These are phyloP conservation scores for Mycena leptocephala DNA, from an alignment of 768 basidiomycete genomes.

Conservation along the genomic window DNA sequence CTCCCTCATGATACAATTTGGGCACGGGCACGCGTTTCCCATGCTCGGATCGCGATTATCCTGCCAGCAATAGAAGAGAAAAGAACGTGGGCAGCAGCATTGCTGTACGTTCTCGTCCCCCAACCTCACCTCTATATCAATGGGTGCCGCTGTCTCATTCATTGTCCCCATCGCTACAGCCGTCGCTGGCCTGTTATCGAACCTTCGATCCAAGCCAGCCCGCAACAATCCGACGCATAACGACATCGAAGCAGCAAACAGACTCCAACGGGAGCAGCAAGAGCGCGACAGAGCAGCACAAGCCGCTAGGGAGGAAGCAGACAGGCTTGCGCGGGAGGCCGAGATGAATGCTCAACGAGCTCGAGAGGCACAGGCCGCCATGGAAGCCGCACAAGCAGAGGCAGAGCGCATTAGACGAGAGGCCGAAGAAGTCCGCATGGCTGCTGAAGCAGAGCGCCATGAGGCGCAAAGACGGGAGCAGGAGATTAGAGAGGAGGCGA, in stretches of 20 bases:
- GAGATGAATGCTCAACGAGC: constrained; percentile 9
- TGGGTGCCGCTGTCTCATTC: no score
- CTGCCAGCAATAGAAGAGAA: no score
- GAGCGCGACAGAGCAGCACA: constrained; percentile 12
- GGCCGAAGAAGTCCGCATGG: neutral
- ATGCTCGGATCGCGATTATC: no score
- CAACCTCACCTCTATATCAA: no score
- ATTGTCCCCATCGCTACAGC: neutral
- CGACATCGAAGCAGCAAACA: constrained; percentile 8
- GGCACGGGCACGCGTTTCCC: no score
- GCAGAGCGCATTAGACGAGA: constrained; percentile 2
- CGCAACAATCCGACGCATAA: neutral
- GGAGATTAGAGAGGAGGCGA: constrained; percentile 16
- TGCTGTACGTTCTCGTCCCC: no score
- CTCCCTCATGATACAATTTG: no score
- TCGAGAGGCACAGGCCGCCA: constrained; percentile 11
- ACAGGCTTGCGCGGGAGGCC: constrained; percentile 4
- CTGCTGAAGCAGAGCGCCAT: constrained; percentile 9
- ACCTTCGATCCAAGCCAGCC: neutral
- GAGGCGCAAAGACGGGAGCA: constrained; percentile 13
- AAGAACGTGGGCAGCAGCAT: no score
- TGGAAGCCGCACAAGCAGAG: constrained; percentile 16
- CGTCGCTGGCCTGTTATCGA: neutral
- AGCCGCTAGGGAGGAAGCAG: constrained; percentile 13
- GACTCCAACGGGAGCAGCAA: constrained; percentile 8